These are phyloP conservation scores for Saccharomycopsis fodiens DNA, from an alignment of 805 yeast genomes.

Conservation along the genomic window DNA sequence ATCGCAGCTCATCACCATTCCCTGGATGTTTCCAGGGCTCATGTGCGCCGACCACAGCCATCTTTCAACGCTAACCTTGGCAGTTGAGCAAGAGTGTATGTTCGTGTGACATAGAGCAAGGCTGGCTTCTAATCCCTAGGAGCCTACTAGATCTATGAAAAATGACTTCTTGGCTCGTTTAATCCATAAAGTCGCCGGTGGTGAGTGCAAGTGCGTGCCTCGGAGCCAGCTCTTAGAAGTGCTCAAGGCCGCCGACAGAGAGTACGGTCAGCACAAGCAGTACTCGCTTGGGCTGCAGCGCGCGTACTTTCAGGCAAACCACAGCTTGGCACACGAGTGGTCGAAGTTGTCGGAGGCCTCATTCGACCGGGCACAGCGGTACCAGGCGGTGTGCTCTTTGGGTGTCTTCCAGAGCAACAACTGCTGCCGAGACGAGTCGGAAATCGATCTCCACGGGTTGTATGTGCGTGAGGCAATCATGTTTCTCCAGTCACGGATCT, in stretches of 20 bases:
- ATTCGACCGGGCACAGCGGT: not conserved
- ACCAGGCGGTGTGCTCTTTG: not conserved
- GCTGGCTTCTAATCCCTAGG: no score
- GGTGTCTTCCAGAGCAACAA: constrained; percentile 77
- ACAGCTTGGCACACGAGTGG: not conserved
- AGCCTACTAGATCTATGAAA: no score
- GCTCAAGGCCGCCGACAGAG: not conserved
- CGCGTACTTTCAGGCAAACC: not conserved
- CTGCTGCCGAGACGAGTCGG: constrained; percentile 75
- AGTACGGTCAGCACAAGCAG: not conserved
- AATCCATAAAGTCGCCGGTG: not conserved
- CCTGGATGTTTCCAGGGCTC: no score
- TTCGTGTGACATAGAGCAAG: no score
- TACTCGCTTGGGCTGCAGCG: not conserved
- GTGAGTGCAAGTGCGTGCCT: not conserved
- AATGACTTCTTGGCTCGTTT: not conserved
- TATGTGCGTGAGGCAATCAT: constrained; percentile 83
- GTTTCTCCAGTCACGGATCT: constrained; percentile 64
- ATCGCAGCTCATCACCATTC: no score
- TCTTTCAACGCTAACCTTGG: no score
- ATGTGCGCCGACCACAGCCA: no score
- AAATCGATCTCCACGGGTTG: constrained; percentile 89
- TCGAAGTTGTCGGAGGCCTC: not conserved
- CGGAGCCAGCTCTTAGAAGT: not conserved
- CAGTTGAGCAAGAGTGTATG: no score